Evolutionary conservation across 306 rosid species (phyloP).

Genomic region (Ammopiptanthus mongolicus): DNA sequence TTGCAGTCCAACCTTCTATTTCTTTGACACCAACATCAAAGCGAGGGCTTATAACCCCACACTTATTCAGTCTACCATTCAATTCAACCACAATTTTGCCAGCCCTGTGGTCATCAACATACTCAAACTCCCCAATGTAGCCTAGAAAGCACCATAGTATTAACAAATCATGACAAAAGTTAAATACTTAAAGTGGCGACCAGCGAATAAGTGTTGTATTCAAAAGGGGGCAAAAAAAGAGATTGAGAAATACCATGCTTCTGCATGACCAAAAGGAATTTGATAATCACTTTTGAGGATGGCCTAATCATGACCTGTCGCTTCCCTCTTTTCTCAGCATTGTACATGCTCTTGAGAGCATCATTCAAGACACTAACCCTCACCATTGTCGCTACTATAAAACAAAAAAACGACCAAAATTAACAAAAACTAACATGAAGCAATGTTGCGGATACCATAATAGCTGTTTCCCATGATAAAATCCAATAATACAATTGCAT

Average conservation of each 20-base stretch:
- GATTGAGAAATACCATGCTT: conserved; percentile 23
- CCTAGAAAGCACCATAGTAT: background rate
- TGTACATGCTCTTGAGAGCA: conserved; percentile 53
- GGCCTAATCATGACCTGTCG: conserved; percentile 53
- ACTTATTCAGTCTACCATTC: conserved; percentile 46
- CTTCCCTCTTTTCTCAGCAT: conserved; percentile 50
- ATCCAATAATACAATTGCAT: background rate
- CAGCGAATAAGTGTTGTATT: background rate
- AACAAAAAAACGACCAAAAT: background rate
- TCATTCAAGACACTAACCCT: conserved; percentile 41
- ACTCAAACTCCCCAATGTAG: conserved; percentile 47
- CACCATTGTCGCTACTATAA: conserved; percentile 32
- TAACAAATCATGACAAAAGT: too few species aligned
- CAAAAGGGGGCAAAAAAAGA: background rate
- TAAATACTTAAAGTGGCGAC: background rate
- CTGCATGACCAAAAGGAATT: conserved; percentile 46
- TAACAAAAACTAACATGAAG: background rate
- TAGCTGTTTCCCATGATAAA: background rate
- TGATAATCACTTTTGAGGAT: conserved; percentile 41
- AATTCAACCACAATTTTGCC: conserved; percentile 47
- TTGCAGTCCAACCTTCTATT: conserved; percentile 47
- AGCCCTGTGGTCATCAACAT: conserved; percentile 47
- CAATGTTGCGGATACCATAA: too few species aligned
- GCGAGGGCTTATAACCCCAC: conserved; percentile 50
- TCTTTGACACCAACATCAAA: conserved; percentile 48